Evolutionary conservation across 805 yeast genomes (phyloP), one percentile per base, ranked within the genome.

Genomic region (Saccharomycopsis sp.): DNA sequence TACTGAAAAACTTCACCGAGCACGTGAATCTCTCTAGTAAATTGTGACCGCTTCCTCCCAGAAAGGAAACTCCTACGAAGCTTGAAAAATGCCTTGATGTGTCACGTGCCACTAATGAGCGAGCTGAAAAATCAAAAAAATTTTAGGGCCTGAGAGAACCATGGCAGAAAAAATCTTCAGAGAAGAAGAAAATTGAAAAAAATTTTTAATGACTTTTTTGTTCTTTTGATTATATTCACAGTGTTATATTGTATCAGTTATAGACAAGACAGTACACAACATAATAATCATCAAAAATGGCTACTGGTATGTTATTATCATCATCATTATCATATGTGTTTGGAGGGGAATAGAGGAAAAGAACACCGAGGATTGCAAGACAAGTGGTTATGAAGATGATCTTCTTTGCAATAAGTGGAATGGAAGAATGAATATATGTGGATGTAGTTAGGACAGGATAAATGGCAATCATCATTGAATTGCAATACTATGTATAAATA

Each of bases 251-350:
- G 38, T 29, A 29, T 7, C 20, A 17, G 19, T 41, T 19, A 3
- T 5, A 14, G 12, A 17, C 25, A 19, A 2, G 8, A 38, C 35
- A 53, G 22, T 23, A 53, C 47, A 53, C 29, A 52, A 53, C 19
- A 41, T 8, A 53, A 53, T 24, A 38, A 53, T 38, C 25, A 47
- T 53, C 42, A 41, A 53, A n/a, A 53, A 53, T 53, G 56, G 56
- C 56, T 53, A 22, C 56, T 35, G 56, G 56, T 53, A 53, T 53
- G 56, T 53, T 20, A 19, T 19, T 17, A 44, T 17, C 19, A 44
- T 19, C 22, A 44, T 44, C 41, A 35, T 35, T 9, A 44, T 44
- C 20, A 29, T 7, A 29, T 29, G 12, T 29, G 9, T 12, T 29
- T 29, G 38, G 12, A 12, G 12, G 38, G 9, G 12, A 5, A 29